A percentile compares a stretch with the other conserved stretches of the same genome.
Evolutionary conservation across 257 asterid genomes (phyloP).

Genomic region (Sherardia arvensis): DNA sequence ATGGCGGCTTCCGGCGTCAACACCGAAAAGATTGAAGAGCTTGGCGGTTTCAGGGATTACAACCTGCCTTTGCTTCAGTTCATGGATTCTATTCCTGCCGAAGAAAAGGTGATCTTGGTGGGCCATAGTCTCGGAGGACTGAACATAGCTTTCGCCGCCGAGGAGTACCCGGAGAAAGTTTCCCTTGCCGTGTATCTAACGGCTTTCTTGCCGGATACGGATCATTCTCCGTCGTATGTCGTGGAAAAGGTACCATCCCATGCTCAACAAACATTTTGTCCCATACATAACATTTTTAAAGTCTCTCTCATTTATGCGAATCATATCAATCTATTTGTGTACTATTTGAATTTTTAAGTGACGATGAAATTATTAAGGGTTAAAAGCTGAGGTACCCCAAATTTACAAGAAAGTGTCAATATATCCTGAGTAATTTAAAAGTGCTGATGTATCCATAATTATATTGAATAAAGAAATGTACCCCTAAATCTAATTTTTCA

Average conservation of each 20-base stretch:
- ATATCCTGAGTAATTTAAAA: no score
- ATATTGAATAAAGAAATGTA: no score
- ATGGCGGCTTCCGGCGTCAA: constrained; percentile 47
- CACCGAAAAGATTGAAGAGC: constrained; percentile 19
- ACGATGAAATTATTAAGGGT: no score
- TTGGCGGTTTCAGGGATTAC: constrained; percentile 31
- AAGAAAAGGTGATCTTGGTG: constrained; percentile 43
- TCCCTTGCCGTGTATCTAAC: constrained; percentile 35
- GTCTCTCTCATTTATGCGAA: no score
- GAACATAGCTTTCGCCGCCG: constrained; percentile 32
- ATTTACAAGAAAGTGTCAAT: no score
- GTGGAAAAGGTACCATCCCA: constrained; percentile 33
- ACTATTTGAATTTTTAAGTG: no score
- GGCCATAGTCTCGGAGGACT: constrained; percentile 59
- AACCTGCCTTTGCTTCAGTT: constrained; percentile 32
- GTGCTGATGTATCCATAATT: no score
- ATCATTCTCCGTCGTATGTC: constrained; percentile 28
- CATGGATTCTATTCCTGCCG: constrained; percentile 25
- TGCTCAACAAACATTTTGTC: no score
- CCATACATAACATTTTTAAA: no score
- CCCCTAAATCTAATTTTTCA: no score
- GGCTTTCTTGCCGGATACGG: constrained; percentile 45
- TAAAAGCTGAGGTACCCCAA: no score
- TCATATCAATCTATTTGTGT: no score
- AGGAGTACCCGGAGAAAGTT: constrained; percentile 33